Conservation (phyloP, 495 filamentous ascomycete species). For the Articulospora tetracladia region DNA sequence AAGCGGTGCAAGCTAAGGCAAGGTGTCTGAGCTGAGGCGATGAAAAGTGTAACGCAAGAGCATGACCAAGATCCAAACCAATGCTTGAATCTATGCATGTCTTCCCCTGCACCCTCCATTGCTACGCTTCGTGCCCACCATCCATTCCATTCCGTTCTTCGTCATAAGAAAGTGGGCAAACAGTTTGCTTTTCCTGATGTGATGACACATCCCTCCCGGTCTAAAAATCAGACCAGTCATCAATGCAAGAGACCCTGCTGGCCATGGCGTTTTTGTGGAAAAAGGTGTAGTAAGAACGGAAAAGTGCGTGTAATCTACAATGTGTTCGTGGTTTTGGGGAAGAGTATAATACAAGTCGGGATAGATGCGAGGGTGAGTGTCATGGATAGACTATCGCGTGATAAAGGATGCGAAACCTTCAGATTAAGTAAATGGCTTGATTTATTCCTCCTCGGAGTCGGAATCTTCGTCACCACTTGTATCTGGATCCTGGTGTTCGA, state of each 20-base stretch:
- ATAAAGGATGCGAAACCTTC: neutral
- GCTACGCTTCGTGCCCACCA: neutral
- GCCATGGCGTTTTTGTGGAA: neutral
- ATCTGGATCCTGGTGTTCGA: conserved; percentile 17
- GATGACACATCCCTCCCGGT: conserved; percentile 10
- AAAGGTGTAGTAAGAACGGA: neutral
- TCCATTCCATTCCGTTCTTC: neutral
- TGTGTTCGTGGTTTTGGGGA: neutral
- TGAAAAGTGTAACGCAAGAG: neutral
- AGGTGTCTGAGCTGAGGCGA: neutral
- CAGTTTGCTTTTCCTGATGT: conserved; percentile 10
- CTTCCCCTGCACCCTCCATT: neutral
- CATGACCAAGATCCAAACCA: neutral
- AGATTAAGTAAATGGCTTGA: neutral
- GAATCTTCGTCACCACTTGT: conserved; percentile 24
- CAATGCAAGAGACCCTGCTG: conserved; percentile 9
- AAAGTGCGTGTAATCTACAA: conserved; percentile 11
- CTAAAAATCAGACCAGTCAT: conserved; percentile 4
- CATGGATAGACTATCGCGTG: neutral
- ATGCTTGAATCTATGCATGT: neutral
- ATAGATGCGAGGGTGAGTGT: neutral
- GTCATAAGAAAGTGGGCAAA: neutral
- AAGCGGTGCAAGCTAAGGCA: neutral
- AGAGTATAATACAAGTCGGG: conserved; percentile 13
- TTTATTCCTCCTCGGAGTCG: conserved; percentile 28